Percentiles rank a stretch among this genome's conserved stretches.
Conservation (phyloP, 495 filamentous ascomycete species). For the Penicillium robsamsonii region DNA sequence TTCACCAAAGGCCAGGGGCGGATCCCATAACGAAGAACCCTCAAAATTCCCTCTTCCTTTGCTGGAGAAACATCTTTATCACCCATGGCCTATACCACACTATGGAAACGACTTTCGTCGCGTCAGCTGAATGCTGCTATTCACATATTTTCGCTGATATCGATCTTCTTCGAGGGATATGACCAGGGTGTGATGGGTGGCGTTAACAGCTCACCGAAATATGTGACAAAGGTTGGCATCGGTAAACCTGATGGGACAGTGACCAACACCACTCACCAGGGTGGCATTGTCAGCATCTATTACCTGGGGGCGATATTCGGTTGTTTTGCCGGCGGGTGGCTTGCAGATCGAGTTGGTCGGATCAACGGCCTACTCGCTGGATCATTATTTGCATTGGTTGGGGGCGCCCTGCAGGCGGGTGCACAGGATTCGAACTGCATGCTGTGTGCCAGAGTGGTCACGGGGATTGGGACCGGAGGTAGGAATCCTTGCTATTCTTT, state of each 20-base stretch:
- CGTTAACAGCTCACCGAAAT: constrained; percentile 43
- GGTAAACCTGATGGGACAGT: constrained; percentile 38
- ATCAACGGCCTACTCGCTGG: constrained; percentile 55
- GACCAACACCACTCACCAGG: constrained; percentile 39
- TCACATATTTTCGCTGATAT: constrained; percentile 46
- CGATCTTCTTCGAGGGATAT: constrained; percentile 58
- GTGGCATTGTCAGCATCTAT: constrained; percentile 54
- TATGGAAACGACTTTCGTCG: constrained; percentile 44
- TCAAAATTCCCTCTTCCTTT: neutral
- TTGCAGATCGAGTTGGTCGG: constrained; percentile 53
- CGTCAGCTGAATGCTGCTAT: constrained; percentile 44
- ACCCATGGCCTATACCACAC: constrained; percentile 43
- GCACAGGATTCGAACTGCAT: constrained; percentile 53
- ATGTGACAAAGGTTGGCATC: constrained; percentile 38
- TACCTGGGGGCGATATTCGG: constrained; percentile 56
- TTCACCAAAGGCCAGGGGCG: neutral
- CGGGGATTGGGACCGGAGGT: constrained; percentile 55
- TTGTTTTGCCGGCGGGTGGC: constrained; percentile 50
- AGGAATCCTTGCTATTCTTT: constrained; percentile 12
- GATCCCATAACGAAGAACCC: neutral
- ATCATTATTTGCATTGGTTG: constrained; percentile 52
- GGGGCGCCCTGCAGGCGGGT: constrained; percentile 52
- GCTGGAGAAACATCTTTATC: neutral
- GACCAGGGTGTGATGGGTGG: constrained; percentile 55
- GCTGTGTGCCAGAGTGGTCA: constrained; percentile 53